phyloP scores from a whole-genome alignment of 1,284 basidiomycete genomes.

The Naganishia albida region DNA sequence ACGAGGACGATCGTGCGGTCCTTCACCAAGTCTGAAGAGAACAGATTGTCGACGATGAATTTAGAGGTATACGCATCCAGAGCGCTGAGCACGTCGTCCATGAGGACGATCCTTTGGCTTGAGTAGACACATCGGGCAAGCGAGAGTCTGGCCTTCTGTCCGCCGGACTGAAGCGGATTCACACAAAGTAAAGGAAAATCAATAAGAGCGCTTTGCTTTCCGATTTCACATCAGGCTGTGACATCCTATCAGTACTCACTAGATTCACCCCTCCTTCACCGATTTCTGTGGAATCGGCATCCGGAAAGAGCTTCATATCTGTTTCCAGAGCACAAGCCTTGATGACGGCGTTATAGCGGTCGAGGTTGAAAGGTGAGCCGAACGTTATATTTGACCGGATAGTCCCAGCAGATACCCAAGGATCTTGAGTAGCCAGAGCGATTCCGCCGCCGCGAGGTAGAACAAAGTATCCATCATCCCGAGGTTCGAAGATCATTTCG shows the following conservation, averaged over 20 bases:
- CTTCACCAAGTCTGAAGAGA: constrained; percentile 67
- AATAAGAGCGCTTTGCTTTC: too few relatives aligned
- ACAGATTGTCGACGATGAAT: constrained; percentile 74
- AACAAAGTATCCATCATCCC: constrained; percentile 63
- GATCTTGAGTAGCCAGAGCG: constrained; percentile 73
- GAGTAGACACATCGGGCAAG: constrained; percentile 72
- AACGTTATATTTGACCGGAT: constrained; percentile 64
- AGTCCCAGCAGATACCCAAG: constrained; percentile 62
- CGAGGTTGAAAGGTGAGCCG: constrained; percentile 58
- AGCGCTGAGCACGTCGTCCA: constrained; percentile 60
- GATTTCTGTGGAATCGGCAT: constrained; percentile 69
- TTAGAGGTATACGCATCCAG: constrained; percentile 66
- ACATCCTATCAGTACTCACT: too few relatives aligned
- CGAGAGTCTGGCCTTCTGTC: constrained; percentile 70
- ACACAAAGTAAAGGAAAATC: background rate
- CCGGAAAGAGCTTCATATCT: constrained; percentile 67
- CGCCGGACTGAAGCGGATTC: too few relatives aligned
- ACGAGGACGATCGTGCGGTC: constrained; percentile 72
- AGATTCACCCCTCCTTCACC: constrained; percentile 53
- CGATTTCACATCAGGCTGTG: too few relatives aligned
- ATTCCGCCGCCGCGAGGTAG: constrained; percentile 68
- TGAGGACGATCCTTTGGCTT: constrained; percentile 62
- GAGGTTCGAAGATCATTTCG: constrained; percentile 55
- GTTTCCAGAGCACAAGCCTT: constrained; percentile 65
- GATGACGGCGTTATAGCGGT: constrained; percentile 61